Evolutionary conservation across 2,329 filamentous ascomycete species (phyloP).

Genomic region (Alternaria sp.): DNA sequence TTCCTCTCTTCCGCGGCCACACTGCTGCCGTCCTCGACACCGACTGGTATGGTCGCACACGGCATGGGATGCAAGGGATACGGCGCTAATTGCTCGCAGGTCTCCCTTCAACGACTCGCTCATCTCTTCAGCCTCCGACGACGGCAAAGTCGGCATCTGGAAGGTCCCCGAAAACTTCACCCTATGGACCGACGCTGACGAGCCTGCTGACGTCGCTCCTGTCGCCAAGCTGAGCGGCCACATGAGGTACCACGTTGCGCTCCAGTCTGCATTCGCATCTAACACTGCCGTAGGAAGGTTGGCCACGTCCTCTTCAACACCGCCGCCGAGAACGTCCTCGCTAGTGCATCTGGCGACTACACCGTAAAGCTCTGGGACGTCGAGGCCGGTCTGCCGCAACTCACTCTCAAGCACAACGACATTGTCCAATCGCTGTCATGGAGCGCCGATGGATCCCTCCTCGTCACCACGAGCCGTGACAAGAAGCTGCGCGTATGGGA

Average conservation of each 20-base stretch:
- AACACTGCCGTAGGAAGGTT: conserved; percentile 74
- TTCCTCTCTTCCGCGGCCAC: conserved; percentile 95
- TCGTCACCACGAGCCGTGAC: conserved; percentile 94
- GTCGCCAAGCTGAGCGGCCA: conserved; percentile 85
- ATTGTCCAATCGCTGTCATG: conserved; percentile 96
- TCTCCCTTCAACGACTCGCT: conserved; percentile 95
- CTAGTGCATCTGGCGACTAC: conserved; percentile 93
- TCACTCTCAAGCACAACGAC: conserved; percentile 84
- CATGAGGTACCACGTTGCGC: conserved; percentile 68
- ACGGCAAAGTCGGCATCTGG: conserved; percentile 97
- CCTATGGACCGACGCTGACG: conserved; percentile 82
- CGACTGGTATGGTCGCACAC: conserved; percentile 73
- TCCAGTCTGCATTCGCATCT: conserved; percentile 14
- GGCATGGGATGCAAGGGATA: background rate
- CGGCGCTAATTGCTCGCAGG: conserved; percentile 60
- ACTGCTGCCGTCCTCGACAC: conserved; percentile 96
- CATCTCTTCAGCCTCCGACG: conserved; percentile 92
- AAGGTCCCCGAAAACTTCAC: conserved; percentile 89
- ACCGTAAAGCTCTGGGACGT: conserved; percentile 97
- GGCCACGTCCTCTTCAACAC: conserved; percentile 99
- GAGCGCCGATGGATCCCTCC: conserved; percentile 85
- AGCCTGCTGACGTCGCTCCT: conserved; percentile 81
- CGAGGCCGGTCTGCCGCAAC: conserved; percentile 74
- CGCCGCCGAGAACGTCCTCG: conserved; percentile 91
- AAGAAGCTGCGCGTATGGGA: conserved; percentile 99